These are phyloP conservation scores for Pestalotiopsis sp. DNA, from an alignment of 2,329 filamentous ascomycete species.

Conservation along the genomic window DNA sequence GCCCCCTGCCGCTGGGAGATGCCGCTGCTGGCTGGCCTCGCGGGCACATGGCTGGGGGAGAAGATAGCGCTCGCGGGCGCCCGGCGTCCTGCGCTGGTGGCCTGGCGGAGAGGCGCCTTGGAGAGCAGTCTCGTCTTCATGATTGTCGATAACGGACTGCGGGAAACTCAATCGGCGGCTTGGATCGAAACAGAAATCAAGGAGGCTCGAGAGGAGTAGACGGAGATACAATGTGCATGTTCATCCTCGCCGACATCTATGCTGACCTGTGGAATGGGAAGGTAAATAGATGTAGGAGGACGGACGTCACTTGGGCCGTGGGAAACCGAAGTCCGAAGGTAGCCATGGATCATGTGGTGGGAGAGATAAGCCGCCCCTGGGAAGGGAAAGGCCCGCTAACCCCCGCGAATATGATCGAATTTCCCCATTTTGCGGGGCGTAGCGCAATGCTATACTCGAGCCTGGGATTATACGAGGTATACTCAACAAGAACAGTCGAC, in stretches of 20 bases:
- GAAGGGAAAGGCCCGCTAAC: background rate
- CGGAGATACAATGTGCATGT: background rate
- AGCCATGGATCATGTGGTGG: constrained; percentile 3
- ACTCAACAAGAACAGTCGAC: background rate
- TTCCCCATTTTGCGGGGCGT: background rate
- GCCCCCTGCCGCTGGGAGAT: constrained; percentile 60
- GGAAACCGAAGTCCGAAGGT: constrained; percentile 7
- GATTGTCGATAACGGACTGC: constrained; percentile 4
- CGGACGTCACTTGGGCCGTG: background rate
- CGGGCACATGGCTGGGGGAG: constrained; percentile 20
- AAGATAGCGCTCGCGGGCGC: constrained; percentile 15
- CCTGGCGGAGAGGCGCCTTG: constrained; percentile 23
- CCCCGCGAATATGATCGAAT: background rate
- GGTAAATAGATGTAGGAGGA: background rate
- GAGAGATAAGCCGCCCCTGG: background rate
- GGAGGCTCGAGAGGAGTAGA: background rate
- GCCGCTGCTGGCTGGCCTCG: constrained; percentile 44
- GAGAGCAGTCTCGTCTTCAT: constrained; percentile 28
- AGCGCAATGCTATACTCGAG: background rate
- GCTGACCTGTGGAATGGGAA: constrained; percentile 2
- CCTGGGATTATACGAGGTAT: background rate
- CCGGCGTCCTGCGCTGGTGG: constrained; percentile 21
- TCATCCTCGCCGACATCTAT: background rate
- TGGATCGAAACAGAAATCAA: background rate
- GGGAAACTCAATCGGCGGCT: background rate